These are phyloP conservation scores for Hamamelis virginiana DNA, from an alignment of 164 flowering plant genomes.

Conservation along the genomic window DNA sequence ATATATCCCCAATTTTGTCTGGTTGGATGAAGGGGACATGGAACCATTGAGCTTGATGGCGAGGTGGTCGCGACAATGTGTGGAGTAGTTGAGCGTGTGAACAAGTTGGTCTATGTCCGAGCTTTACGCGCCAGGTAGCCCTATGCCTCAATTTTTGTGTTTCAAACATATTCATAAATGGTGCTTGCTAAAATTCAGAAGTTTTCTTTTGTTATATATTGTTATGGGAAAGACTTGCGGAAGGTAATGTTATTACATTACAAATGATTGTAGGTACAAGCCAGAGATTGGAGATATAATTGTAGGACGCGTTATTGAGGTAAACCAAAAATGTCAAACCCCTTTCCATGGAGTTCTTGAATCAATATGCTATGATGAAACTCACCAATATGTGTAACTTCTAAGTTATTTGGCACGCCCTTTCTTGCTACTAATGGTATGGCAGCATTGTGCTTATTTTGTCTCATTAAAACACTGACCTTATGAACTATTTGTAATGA, in stretches of 20 bases:
- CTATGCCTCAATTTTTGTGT: not conserved
- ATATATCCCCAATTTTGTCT: not conserved
- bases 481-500: no score
- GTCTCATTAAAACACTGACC: no score
- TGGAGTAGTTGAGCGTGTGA: conserved; percentile 93
- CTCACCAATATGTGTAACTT: no score
- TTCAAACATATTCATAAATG: not conserved
- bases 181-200: not conserved
- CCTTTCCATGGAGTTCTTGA: no score
- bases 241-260: no score
- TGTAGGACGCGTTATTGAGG: conserved; percentile 94
- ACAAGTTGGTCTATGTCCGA: conserved; percentile 83
- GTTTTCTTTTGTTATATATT: not conserved
- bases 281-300: conserved; percentile 93
- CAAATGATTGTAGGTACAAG: conserved; percentile 63
- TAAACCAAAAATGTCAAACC: conserved; percentile 12
- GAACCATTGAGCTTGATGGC: conserved; percentile 74
- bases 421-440: no score
- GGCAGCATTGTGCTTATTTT: no score
- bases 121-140: conserved; percentile 71
- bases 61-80: conserved; percentile 83
- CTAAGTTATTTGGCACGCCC: no score
- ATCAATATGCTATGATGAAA: no score
- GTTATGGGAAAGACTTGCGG: not conserved
- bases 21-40: conserved; percentile 74